phyloP scores from a whole-genome alignment of 169 alveolate species.

The Cardiosporidium cionae region DNA sequence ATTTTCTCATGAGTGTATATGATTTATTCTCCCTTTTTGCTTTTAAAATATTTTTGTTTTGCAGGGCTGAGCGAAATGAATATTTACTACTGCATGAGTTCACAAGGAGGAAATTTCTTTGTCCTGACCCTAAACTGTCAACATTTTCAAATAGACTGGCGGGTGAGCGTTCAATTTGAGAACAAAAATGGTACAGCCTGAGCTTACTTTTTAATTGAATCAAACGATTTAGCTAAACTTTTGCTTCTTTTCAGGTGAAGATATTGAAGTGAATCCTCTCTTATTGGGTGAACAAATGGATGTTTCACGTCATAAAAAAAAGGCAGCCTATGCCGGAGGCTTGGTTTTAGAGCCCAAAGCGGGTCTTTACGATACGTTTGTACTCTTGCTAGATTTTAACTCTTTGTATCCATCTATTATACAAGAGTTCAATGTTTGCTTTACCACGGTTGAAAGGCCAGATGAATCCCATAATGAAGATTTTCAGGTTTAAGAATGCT shows the following conservation, averaged over 20 bases:
- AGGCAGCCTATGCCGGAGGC: conserved; percentile 86
- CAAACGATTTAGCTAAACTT: too few relatives aligned
- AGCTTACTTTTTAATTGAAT: background rate
- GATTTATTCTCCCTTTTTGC: too few relatives aligned
- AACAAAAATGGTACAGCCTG: background rate
- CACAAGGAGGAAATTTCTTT: conserved; percentile 32
- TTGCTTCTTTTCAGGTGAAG: too few relatives aligned
- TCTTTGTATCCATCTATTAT: conserved; percentile 97
- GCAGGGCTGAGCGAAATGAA: conserved; percentile 95
- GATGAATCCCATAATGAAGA: too few relatives aligned
- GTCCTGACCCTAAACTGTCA: conserved; percentile 10
- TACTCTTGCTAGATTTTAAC: conserved; percentile 94
- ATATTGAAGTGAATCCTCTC: too few relatives aligned
- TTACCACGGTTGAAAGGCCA: conserved; percentile 84
- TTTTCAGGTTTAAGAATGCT: too few relatives aligned
- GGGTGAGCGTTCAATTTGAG: background rate
- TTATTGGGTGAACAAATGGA: too few relatives aligned
- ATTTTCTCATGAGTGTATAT: too few relatives aligned
- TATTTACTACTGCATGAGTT: conserved; percentile 90
- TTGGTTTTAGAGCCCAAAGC: conserved; percentile 93
- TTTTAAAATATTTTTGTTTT: too few relatives aligned
- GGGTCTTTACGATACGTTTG: conserved; percentile 90
- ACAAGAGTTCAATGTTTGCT: conserved; percentile 96
- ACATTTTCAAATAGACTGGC: background rate
- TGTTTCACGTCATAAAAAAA: conserved; percentile 5